Base-by-base conservation (phyloP, 306 rosid genomes). In the Dryas octopetala region DNA sequence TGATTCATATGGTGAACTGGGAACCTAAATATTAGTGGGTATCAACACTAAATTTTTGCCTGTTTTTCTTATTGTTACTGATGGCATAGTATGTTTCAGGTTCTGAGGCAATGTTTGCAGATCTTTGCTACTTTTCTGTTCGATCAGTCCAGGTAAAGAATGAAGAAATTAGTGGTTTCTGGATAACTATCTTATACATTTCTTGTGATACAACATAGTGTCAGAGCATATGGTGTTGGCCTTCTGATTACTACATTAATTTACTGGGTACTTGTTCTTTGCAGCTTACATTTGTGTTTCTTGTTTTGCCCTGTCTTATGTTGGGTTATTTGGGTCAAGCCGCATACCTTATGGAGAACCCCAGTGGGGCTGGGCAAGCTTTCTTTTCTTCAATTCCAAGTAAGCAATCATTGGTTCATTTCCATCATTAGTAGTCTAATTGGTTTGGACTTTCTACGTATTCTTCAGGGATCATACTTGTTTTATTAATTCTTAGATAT, bases 301-400 rank as follows among this genome's bases (percentile, higher is more conserved):
- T 94, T 67, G 97, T 94, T 81, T 82, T 91, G 82, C 98, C 98
- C 32, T 94, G 98, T 86, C 91, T 94, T 63, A 58, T 90, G 62
- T 73, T 91, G 98, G 98, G 97, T 68, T 94, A 94, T 86, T 87
- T 94, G 98, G 98, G 98, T 79, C 98, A 94, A 90, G 98, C 98
- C 70, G 98, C 98, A 49, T 94, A 94, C 81, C 91, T 94, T 46
- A 83, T 94, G 88, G 83, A 88, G 57, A 89, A 94, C 82, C 93
- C 82, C 58, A 59, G 44, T 16, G 90, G 65, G 61, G 89, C 87
- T 65, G 91, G 87, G 23, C 90, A 78, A 76, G 89, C 79, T 64
- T 94, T 94, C 81, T 94, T 83, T 82, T 81, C 86, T 77, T 94
- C 97, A 40, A 86, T 94, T 78, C 98, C 98, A 76, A 84, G 98